Conservation (phyloP, 345 rosid species). For the Lepidium didymum region DNA sequence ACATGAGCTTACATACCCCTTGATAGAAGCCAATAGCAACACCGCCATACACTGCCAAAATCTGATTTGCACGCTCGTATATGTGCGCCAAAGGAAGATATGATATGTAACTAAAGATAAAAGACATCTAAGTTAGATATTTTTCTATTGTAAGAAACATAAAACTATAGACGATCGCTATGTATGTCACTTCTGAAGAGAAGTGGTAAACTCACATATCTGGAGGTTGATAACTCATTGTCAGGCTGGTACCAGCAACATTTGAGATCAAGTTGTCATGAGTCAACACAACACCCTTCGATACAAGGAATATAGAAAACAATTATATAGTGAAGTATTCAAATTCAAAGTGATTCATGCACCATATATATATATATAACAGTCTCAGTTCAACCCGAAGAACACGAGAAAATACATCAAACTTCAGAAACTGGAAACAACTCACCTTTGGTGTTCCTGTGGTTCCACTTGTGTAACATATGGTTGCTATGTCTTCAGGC, state of each 20-base stretch:
- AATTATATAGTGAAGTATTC: background rate
- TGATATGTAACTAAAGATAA: conserved; percentile 57
- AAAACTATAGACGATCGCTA: background rate
- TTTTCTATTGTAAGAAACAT: background rate
- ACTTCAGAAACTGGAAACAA: background rate
- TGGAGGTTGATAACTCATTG: conserved; percentile 37
- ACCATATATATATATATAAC: background rate
- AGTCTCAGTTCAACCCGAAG: conserved; percentile 6
- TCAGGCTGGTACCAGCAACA: conserved; percentile 52
- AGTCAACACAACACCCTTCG: conserved; percentile 72
- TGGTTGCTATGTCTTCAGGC: conserved; percentile 82
- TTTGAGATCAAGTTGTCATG: conserved; percentile 83
- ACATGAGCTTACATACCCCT: conserved; percentile 53
- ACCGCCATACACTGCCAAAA: conserved; percentile 48
- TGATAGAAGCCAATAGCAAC: conserved; percentile 82
- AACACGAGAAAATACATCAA: conserved; percentile 1
- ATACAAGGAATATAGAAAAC: conserved; percentile 1
- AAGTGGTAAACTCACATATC: conserved; percentile 60
- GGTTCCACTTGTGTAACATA: conserved; percentile 98
- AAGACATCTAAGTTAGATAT: background rate
- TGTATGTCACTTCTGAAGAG: background rate
- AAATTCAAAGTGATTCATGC: background rate
- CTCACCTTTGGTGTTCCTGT: conserved; percentile 93
- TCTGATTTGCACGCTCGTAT: conserved; percentile 74
- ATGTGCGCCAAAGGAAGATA: conserved; percentile 97